Evolutionary conservation across 2,329 filamentous ascomycete genomes (phyloP), one percentile per base, ranked within the genome.

Genomic region (Hawksworthiomyces lignivorus): DNA sequence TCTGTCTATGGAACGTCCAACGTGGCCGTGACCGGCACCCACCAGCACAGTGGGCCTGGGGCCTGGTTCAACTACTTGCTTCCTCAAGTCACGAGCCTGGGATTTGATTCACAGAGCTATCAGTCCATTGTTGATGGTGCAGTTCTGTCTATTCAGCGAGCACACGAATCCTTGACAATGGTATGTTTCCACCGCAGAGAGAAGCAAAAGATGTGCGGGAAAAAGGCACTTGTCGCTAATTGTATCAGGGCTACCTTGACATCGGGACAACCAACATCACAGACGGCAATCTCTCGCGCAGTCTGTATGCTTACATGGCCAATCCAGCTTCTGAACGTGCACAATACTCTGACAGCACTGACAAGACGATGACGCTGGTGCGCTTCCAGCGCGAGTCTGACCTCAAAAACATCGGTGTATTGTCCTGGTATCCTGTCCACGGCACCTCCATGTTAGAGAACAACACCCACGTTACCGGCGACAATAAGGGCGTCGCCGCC

Each of bases 31-130:
- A 94, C 87, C 0, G 90, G 89, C 41, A 97, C 90, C 0, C 90
- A 97, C 61, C 92, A 86, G 20, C 90, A 97, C 63, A 82, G 88
- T 19, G 90, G 89, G 0, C 89, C 90, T 0, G 90, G 85, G 3
- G 90, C 84, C 6, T 97, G 88, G 87, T 71, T 94, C 58, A 97
- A 97, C 63, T 97, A 96, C 57, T 73, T 97, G 9, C 70, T 96
- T 6, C 90, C 89, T 7, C 89, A 96, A 57, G 84, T 97, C 50
- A 92, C 90, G 0, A 89, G 81, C 55, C 73, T 84, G 45, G 90
- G 90, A 0, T 96, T 95, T 53, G 75, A 87, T 61, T 79, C 80
- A 54, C 85, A 94, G 60, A 94, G 86, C 54, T 94, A 94, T 56
- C 74, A 82, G 49, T 88, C 90, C 21, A 87, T 97, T 48, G 87